phyloP scores from a whole-genome alignment of 371 early-diverging fungal species.

The Polyrhizophydium stewartii region DNA sequence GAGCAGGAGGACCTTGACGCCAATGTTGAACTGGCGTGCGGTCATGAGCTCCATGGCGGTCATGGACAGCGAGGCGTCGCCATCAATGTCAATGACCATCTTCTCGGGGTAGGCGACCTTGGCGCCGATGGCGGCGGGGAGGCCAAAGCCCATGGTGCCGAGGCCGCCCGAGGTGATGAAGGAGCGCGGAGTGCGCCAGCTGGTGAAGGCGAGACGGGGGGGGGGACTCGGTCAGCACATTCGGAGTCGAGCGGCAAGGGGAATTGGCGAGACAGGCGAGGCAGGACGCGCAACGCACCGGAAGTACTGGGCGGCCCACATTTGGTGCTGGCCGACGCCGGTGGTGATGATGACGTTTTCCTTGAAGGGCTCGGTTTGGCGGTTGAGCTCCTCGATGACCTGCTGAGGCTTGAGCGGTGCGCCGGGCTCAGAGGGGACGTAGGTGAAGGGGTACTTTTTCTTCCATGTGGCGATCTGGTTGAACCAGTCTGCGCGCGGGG shows the following conservation, averaged over 20 bases:
- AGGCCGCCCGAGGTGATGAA: conserved; percentile 93
- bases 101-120: conserved; percentile 88
- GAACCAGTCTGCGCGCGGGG: conserved; percentile 75
- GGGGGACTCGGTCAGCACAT: no score
- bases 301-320: conserved; percentile 80
- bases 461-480: conserved; percentile 79
- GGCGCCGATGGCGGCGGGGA: conserved; percentile 93
- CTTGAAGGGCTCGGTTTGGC: conserved; percentile 74
- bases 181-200: conserved; percentile 87
- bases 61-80: conserved; percentile 97
- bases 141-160: conserved; percentile 97
- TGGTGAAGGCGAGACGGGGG: conserved; percentile 1
- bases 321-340: conserved; percentile 98
- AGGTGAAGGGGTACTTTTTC: conserved; percentile 78
- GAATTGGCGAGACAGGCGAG: background rate
- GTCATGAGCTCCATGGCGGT: conserved; percentile 96
- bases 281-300: no score
- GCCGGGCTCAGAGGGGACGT: conserved; percentile 54
- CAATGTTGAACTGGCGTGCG: conserved; percentile 92
- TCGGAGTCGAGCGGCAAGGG: background rate
- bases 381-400: conserved; percentile 84
- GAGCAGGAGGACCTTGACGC: conserved; percentile 89
- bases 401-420: conserved; percentile 86
- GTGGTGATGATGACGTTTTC: conserved; percentile 92
- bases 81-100: conserved; percentile 94